Conservation (phyloP, 805 yeast genomes). For the Candida silvicultrix region DNA sequence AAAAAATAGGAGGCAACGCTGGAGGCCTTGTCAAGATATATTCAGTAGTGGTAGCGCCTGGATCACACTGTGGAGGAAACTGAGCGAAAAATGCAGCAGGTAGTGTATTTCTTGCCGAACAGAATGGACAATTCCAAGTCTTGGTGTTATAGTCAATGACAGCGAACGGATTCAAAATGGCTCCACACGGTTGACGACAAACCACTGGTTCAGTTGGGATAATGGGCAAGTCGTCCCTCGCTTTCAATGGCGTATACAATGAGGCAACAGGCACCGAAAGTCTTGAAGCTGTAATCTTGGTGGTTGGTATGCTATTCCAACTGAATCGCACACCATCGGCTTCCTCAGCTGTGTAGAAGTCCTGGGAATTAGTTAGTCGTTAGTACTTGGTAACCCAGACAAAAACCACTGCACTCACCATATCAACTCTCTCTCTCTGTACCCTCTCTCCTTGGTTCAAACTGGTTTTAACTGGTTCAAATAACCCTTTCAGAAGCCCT, state of each 20-base stretch:
- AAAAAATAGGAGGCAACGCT: conserved; percentile 35
- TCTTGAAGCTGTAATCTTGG: conserved; percentile 45
- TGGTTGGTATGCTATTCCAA: conserved; percentile 54
- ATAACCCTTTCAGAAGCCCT: not conserved
- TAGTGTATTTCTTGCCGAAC: conserved; percentile 40
- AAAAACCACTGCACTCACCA: not conserved
- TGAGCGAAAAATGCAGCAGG: conserved; percentile 18
- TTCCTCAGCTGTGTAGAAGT: conserved; percentile 50
- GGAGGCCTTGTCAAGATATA: conserved; percentile 31
- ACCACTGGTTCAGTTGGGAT: conserved; percentile 36
- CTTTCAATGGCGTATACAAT: conserved; percentile 53
- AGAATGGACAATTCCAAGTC: conserved; percentile 53
- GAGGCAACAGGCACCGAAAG: conserved; percentile 51
- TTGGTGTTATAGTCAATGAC: conserved; percentile 21
- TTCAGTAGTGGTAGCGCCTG: conserved; percentile 44
- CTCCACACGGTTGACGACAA: conserved; percentile 47
- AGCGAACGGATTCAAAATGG: conserved; percentile 47
- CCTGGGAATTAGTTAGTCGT: conserved; percentile 1
- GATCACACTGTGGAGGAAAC: conserved; percentile 31
- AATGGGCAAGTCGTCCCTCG: conserved; percentile 30
- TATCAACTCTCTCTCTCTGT: too few relatives aligned
- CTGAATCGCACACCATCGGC: conserved; percentile 55
- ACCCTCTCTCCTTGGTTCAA: too few relatives aligned
- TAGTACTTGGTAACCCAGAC: not conserved
- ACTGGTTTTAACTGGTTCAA: too few relatives aligned